Percentiles rank a stretch among this genome's conserved stretches.
These are phyloP conservation scores for Cornus kousa DNA, from an alignment of 148 eudicot genomes.

Conservation along the genomic window DNA sequence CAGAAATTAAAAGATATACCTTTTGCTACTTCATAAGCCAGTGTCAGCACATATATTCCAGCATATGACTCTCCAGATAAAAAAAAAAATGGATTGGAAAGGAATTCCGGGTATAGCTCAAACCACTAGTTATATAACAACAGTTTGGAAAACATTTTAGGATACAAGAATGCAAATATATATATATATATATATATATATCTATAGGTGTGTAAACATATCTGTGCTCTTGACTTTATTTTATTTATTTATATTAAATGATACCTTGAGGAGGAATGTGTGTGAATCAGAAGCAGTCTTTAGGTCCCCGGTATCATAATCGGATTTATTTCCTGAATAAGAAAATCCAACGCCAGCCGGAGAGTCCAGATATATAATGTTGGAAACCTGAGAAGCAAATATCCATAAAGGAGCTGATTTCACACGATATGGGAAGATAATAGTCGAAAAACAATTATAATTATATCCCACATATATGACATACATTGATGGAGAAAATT, in stretches of 20 bases:
- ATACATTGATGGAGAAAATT: neutral
- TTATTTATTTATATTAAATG: no score
- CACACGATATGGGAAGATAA: neutral
- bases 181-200: neutral
- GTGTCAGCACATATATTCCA: conserved; percentile 92
- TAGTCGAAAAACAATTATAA: neutral
- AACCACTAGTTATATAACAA: conserved; percentile 63
- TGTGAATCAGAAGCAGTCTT: conserved; percentile 80
- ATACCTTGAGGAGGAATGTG: conserved; percentile 81
- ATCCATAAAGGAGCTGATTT: neutral
- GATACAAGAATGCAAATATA: neutral
- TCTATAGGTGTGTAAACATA: no score
- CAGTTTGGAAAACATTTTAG: neutral
- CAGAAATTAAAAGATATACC: conserved; percentile 40
- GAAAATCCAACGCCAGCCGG: conserved; percentile 90
- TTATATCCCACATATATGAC: neutral
- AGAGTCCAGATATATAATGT: conserved; percentile 84
- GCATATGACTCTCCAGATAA: conserved; percentile 95
- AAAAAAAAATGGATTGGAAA: conserved; percentile 69
- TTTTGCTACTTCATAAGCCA: conserved; percentile 74
- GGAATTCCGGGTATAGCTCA: conserved; percentile 66
- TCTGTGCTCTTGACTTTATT: neutral
- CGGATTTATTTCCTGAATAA: conserved; percentile 53
- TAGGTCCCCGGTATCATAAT: conserved; percentile 71
- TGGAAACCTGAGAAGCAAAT: conserved; percentile 60